Percentiles rank a stretch among this genome's conserved stretches.
Conservation (phyloP, 345 rosid genomes). For the Gossypium raimondii region DNA sequence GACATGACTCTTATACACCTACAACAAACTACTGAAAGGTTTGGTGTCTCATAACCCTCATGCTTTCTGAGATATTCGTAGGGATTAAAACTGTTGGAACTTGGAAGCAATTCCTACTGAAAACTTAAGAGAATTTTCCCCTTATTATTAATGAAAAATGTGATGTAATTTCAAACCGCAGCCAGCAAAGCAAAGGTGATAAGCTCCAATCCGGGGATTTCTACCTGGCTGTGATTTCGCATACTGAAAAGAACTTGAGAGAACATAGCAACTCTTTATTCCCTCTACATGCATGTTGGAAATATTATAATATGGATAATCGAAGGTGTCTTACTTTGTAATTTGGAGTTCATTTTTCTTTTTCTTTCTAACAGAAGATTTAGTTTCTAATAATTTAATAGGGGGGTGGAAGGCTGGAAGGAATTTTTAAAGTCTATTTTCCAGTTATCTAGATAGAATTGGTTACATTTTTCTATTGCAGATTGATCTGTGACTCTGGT, state of each 20-base stretch:
- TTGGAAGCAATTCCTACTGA: conserved; percentile 1
- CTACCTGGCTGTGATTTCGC: neutral
- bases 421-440: neutral
- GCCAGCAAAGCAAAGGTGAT: conserved; percentile 6
- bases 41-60: neutral
- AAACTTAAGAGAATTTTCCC: neutral
- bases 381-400: neutral
- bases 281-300: neutral
- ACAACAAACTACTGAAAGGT: neutral
- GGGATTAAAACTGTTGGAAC: neutral
- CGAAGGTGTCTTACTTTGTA: neutral
- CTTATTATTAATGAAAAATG: conserved; percentile 6
- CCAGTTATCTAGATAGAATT: neutral
- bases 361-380: neutral
- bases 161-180: neutral
- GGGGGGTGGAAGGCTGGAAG: neutral
- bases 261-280: neutral
- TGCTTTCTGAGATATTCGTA: neutral
- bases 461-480: neutral
- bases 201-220: neutral
- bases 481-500: neutral
- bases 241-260: neutral
- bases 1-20: no score
- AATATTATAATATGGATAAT: neutral
- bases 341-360: neutral